These are phyloP conservation scores for Russula dissimulans DNA, from an alignment of 768 basidiomycete genomes.

Conservation along the genomic window DNA sequence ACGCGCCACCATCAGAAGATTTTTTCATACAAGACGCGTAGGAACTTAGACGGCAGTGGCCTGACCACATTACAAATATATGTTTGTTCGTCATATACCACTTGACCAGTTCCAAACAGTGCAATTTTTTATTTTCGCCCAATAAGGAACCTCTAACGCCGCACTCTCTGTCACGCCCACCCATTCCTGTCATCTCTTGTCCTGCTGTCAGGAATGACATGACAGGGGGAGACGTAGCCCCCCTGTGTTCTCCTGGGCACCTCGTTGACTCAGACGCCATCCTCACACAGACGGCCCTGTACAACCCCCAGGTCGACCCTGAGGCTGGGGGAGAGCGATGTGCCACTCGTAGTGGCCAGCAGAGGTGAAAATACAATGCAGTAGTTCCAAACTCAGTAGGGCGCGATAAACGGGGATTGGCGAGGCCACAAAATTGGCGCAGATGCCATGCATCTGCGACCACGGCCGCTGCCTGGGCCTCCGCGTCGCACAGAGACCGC, in stretches of 20 bases:
- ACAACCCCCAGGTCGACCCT: not conserved
- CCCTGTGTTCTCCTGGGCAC: slow-evolving; percentile 1
- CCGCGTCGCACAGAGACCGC: slow-evolving; percentile 10
- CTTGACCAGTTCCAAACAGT: no score
- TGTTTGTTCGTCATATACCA: no score
- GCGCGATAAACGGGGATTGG: not conserved
- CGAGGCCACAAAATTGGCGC: not conserved
- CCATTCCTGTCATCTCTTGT: no score
- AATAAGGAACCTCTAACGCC: no score
- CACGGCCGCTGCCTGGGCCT: not conserved
- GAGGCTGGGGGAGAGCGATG: not conserved
- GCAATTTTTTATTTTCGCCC: no score
- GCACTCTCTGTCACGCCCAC: no score
- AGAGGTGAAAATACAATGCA: not conserved
- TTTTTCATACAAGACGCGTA: no score
- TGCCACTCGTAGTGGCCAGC: slow-evolving; percentile 16
- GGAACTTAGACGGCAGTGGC: no score
- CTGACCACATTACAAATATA: no score
- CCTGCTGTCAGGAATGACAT: no score
- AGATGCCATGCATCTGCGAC: slow-evolving; percentile 17
- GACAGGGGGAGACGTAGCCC: no score
- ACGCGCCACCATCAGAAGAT: no score
- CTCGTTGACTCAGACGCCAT: not conserved
- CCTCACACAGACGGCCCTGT: not conserved
- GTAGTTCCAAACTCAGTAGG: not conserved